phyloP scores from a whole-genome alignment of 208 protist species.

The Acanthamoeba royreba region DNA sequence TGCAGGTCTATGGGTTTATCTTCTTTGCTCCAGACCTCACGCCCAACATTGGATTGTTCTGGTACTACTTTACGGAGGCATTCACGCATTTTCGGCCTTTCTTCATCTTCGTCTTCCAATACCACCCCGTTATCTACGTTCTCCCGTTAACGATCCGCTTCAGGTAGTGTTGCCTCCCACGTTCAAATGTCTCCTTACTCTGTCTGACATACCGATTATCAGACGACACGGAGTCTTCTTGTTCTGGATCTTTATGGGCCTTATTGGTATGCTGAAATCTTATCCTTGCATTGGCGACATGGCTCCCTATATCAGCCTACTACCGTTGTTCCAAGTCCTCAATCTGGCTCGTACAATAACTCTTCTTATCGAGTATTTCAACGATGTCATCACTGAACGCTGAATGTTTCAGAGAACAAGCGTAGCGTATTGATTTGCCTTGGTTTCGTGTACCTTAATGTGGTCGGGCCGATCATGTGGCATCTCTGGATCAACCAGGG shows the following conservation, averaged over 20 bases:
- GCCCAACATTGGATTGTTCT: slow-evolving; percentile 49
- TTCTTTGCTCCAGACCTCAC: slow-evolving; percentile 36
- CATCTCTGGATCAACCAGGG: slow-evolving; percentile 45
- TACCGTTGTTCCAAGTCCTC: slow-evolving; percentile 12
- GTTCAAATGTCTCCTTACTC: no score
- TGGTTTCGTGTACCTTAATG: slow-evolving; percentile 27
- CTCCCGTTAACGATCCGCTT: slow-evolving; percentile 20
- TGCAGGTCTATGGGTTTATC: slow-evolving; percentile 42
- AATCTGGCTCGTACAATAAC: background rate
- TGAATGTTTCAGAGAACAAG: slow-evolving; percentile 34
- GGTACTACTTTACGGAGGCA: slow-evolving; percentile 50
- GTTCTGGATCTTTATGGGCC: slow-evolving; percentile 43
- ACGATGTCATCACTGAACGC: no score
- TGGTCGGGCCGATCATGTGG: slow-evolving; percentile 41
- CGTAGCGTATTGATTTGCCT: slow-evolving; percentile 22
- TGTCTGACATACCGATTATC: no score
- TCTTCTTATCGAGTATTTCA: no score
- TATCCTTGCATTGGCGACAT: slow-evolving; percentile 42
- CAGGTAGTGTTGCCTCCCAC: no score
- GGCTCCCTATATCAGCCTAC: slow-evolving; percentile 29
- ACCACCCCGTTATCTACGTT: slow-evolving; percentile 30
- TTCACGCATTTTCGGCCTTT: slow-evolving; percentile 50
- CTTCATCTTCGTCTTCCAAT: slow-evolving; percentile 52
- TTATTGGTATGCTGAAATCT: slow-evolving; percentile 41
- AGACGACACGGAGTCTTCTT: slow-evolving; percentile 29